Evolutionary conservation across 2,329 filamentous ascomycete species (phyloP), one percentile per base, ranked within the genome.

Genomic region (Exophiala viscosa): DNA sequence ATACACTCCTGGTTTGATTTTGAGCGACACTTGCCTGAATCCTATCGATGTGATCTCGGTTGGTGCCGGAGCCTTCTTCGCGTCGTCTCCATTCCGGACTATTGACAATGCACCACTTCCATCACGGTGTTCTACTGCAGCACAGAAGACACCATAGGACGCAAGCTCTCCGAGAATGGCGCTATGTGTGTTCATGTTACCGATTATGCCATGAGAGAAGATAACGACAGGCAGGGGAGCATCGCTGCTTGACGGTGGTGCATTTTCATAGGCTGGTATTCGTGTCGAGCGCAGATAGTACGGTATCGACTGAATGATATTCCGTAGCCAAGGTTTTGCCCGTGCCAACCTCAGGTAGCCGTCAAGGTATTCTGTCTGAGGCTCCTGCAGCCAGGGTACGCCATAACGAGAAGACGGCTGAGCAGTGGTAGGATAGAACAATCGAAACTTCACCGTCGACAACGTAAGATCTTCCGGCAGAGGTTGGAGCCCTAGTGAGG

Each of bases 191-290:
- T 93, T 92, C 59, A 88, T 80, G 53, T 82, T 85, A 34, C 90
- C 89, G 32, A 87, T 90, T 1, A 95, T 76, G 0, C 90, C 90
- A 66, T 95, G 90, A 1, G 88, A 93, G 70, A 95, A 95, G 56
- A 95, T 76, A 74, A 90, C 84, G 0, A 89, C 87, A 0, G 90
- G 89, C 86, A 88, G 92, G 71, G 83, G 75, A 71, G 5, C 72
- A 64, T 51, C 82, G 65, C 54, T 74, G 31, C 72, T 66, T 35
- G 83, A 76, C 7, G 90, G 68, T 5, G 77, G 74, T 10, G 87
- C 87, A 52, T 65, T 48, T 47, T 60, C 48, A 50, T 60, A 46
- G n/a, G 58, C 60, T 52, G 64, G 64, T 6, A 67, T 62, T 13
- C 55, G 65, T 10, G 60, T 50, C 28, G 34, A 44, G 38, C 51